phyloP scores from a whole-genome alignment of 768 basidiomycete genomes.

The Mycena vulgaris region DNA sequence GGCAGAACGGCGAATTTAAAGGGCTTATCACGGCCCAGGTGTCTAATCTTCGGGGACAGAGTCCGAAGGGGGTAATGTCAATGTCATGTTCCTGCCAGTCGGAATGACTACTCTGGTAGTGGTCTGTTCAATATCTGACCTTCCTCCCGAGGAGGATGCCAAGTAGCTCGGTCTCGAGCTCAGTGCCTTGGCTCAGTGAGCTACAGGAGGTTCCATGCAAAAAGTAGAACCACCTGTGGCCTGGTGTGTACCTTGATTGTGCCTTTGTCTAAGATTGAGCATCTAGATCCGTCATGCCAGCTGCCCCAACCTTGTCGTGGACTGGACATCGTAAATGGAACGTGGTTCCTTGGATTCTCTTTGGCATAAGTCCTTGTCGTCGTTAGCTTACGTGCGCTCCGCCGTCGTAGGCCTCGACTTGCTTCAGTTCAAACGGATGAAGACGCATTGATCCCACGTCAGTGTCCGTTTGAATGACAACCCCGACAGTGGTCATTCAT shows the following conservation, averaged over 20 bases:
- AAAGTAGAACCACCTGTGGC: slow-evolving; percentile 23
- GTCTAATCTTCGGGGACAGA: slow-evolving; percentile 14
- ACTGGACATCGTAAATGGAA: no score
- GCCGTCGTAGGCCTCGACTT: slow-evolving; percentile 15
- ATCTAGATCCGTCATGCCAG: slow-evolving; percentile 16
- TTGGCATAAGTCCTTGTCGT: no score
- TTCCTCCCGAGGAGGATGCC: slow-evolving; percentile 23
- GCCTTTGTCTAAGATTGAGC: slow-evolving; percentile 22
- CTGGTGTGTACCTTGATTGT: slow-evolving; percentile 20
- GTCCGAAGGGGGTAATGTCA: slow-evolving; percentile 14
- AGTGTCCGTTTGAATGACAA: slow-evolving; percentile 16
- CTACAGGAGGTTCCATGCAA: slow-evolving; percentile 19
- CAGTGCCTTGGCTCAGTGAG: slow-evolving; percentile 17
- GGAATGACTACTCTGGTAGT: slow-evolving; percentile 17
- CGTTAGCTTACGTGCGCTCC: no score
- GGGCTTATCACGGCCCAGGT: slow-evolving; percentile 13
- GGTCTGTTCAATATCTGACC: slow-evolving; percentile 18
- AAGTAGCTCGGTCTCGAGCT: slow-evolving; percentile 21
- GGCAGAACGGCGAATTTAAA: slow-evolving; percentile 19
- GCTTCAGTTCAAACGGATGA: slow-evolving; percentile 14
- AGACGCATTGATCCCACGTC: slow-evolving; percentile 13
- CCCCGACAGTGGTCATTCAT: slow-evolving; percentile 15
- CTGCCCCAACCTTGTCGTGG: slow-evolving; percentile 16
- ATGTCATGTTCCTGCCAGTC: slow-evolving; percentile 20
- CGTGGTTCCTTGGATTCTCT: no score